phyloP scores from a whole-genome alignment of 2,329 filamentous ascomycete genomes.

The Aspergillus quadricinctus region DNA sequence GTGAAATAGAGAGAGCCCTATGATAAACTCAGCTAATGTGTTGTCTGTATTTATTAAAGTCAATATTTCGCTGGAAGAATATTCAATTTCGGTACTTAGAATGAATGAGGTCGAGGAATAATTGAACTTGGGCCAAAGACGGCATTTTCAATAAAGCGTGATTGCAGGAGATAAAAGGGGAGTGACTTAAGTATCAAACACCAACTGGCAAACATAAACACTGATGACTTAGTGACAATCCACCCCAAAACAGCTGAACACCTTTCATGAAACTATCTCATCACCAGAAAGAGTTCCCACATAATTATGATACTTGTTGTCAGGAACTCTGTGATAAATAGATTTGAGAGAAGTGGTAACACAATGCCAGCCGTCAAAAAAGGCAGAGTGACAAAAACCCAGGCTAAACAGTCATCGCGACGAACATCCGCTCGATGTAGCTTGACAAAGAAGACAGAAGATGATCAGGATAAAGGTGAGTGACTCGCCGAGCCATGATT shows the following conservation, averaged over 20 bases:
- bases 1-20: not conserved
- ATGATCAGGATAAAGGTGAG: constrained; percentile 12
- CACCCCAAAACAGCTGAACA: not conserved
- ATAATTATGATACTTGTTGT: not conserved
- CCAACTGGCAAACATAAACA: not conserved
- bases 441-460: not conserved
- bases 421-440: not conserved
- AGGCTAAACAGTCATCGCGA: constrained; percentile 5
- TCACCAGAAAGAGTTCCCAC: not conserved
- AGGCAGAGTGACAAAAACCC: constrained; percentile 21
- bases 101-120: too few species aligned
- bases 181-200: not conserved
- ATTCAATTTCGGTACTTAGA: not conserved
- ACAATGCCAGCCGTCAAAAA: constrained; percentile 19
- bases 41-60: too few species aligned
- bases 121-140: not conserved
- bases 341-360: not conserved
- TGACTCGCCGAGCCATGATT: not conserved
- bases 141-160: not conserved
- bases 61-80: not conserved
- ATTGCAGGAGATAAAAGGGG: not conserved
- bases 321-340: not conserved
- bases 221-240: not conserved
- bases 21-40: not conserved
- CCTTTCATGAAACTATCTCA: too few species aligned